phyloP scores from a whole-genome alignment of 2,329 filamentous ascomycete species.

The Dendrostoma leiphaemia region DNA sequence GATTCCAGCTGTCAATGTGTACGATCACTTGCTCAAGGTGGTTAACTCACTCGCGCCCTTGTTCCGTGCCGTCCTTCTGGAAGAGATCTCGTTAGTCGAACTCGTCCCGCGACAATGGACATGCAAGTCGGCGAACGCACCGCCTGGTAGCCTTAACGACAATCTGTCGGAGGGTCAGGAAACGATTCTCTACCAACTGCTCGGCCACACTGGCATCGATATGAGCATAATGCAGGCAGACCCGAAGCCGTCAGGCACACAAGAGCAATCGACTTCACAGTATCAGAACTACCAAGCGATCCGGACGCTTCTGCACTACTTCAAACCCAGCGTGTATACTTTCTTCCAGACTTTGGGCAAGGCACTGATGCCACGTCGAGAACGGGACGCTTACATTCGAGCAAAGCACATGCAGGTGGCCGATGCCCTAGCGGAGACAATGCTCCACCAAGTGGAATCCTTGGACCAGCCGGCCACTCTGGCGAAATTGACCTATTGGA shows the following conservation, averaged over 20 bases:
- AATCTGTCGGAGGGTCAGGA: slow-evolving; percentile 6
- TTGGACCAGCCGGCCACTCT: slow-evolving; percentile 50
- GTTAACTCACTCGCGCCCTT: slow-evolving; percentile 74
- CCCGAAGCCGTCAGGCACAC: slow-evolving; percentile 11
- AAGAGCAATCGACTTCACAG: slow-evolving; percentile 33
- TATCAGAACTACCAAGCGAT: slow-evolving; percentile 76
- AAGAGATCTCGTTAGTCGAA: slow-evolving; percentile 74
- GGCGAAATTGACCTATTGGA: slow-evolving; percentile 72
- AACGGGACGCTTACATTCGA: slow-evolving; percentile 60
- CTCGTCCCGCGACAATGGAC: slow-evolving; percentile 71
- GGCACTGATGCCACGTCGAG: slow-evolving; percentile 72
- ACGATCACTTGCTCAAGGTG: slow-evolving; percentile 76
- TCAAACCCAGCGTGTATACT: slow-evolving; percentile 76
- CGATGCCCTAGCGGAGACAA: slow-evolving; percentile 67
- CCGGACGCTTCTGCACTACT: slow-evolving; percentile 71
- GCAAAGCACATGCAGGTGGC: slow-evolving; percentile 55
- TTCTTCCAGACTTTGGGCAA: slow-evolving; percentile 87
- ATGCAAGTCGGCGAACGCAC: slow-evolving; percentile 28
- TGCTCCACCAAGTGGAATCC: slow-evolving; percentile 64
- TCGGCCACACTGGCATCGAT: slow-evolving; percentile 5
- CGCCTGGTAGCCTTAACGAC: slow-evolving; percentile 12
- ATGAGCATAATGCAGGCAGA: slow-evolving; percentile 4
- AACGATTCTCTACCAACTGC: slow-evolving; percentile 7
- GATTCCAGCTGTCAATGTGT: slow-evolving; percentile 76
- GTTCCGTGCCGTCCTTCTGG: slow-evolving; percentile 76